Percentiles rank a stretch among this genome's conserved stretches.
Evolutionary conservation across 2,329 filamentous ascomycete genomes (phyloP).

Genomic region (Fusarium miscanthi): DNA sequence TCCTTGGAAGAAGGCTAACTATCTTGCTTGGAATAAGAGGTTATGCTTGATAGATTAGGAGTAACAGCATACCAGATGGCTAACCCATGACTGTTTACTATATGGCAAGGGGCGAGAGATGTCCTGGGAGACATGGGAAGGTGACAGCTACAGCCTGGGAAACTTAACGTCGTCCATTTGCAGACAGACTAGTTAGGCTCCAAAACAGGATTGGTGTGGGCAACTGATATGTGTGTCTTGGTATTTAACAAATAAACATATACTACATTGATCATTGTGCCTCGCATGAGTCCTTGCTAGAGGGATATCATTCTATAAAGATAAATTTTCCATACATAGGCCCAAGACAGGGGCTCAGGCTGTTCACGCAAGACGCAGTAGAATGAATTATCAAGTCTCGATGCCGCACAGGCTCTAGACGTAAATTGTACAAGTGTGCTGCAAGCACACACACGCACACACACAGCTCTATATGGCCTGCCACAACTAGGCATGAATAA

Average conservation of each 20-base stretch:
- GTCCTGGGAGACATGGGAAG: background rate
- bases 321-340: background rate
- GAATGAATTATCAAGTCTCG: slow-evolving; percentile 5
- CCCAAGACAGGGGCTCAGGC: background rate
- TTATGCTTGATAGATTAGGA: background rate
- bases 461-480: slow-evolving; percentile 21
- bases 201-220: background rate
- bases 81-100: background rate
- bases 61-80: background rate
- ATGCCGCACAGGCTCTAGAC: slow-evolving; percentile 12
- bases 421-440: slow-evolving; percentile 38
- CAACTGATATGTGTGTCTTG: background rate
- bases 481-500: slow-evolving; percentile 32
- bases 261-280: background rate
- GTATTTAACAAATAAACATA: background rate
- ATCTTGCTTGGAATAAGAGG: slow-evolving; percentile 21
- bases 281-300: background rate
- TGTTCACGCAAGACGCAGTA: background rate
- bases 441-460: slow-evolving; percentile 5
- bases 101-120: background rate
- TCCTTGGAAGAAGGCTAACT: slow-evolving; percentile 25
- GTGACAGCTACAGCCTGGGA: background rate
- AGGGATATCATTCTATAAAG: background rate
- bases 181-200: background rate
- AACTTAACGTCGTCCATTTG: background rate